phyloP scores from a whole-genome alignment of 352 stramenopile species.

The Globisporangium nunn region DNA sequence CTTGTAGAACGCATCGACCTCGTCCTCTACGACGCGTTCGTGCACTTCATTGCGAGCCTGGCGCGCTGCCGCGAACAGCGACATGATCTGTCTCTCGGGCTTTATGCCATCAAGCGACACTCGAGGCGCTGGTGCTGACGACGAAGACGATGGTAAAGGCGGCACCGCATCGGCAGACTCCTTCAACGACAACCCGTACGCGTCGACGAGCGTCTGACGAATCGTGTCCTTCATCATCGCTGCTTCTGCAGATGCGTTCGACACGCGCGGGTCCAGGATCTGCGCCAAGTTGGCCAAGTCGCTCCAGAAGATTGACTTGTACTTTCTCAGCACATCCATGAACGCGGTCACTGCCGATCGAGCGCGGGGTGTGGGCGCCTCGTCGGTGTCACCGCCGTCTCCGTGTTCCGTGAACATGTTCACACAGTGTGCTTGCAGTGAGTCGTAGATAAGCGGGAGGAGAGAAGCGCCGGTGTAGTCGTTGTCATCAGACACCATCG shows the following conservation, averaged over 20 bases:
- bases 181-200: neutral
- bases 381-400: no score
- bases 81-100: conserved; percentile 3
- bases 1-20: conserved; percentile 12
- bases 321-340: neutral
- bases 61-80: conserved; percentile 6
- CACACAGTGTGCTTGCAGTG: conserved; percentile 8
- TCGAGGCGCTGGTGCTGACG: neutral
- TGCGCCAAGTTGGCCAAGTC: conserved; percentile 7
- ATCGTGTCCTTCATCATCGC: conserved; percentile 6
- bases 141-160: neutral
- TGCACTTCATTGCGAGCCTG: conserved; percentile 8
- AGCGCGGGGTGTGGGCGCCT: neutral
- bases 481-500: conserved; percentile 1
- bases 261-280: conserved; percentile 10
- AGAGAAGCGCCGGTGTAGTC: conserved; percentile 7
- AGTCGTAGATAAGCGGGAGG: conserved; percentile 12
- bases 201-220: neutral
- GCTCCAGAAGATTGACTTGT: conserved; percentile 5
- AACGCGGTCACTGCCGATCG: neutral
- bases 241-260: conserved; percentile 7
- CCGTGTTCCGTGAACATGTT: neutral
- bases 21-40: conserved; percentile 7
- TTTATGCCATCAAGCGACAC: neutral
- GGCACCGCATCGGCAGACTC: neutral